These are phyloP conservation scores for Carex parvula DNA, from an alignment of 176 grass and related monocot species.

Conservation along the genomic window DNA sequence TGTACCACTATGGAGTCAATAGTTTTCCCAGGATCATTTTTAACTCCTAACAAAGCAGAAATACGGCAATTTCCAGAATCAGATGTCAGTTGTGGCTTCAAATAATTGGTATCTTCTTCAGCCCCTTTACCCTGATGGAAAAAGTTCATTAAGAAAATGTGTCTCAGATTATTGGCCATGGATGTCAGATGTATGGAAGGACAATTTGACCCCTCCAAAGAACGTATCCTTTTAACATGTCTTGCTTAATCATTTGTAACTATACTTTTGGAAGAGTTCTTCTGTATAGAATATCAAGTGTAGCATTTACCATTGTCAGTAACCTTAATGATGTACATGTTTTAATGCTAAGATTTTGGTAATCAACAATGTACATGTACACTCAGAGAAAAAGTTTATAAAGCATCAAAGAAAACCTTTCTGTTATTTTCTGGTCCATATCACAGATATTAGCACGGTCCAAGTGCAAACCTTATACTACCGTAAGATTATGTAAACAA, in stretches of 20 bases:
- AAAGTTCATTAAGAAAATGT: not conserved
- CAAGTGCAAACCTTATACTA: not conserved
- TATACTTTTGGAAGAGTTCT: not conserved
- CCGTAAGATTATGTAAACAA: not conserved
- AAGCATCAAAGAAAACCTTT: not conserved
- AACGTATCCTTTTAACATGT: not conserved
- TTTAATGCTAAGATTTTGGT: not conserved
- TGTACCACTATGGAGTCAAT: conserved; percentile 86
- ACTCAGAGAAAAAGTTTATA: not conserved
- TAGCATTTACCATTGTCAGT: not conserved
- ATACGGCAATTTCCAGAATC: conserved; percentile 82
- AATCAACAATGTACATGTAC: not conserved
- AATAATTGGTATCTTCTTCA: conserved; percentile 87
- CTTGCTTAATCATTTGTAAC: not conserved
- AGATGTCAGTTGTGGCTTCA: conserved; percentile 82
- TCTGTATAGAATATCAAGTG: not conserved
- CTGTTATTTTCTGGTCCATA: not conserved
- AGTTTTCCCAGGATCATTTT: conserved; percentile 94
- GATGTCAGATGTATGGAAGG: not conserved
- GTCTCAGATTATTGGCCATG: not conserved
- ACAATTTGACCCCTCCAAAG: not conserved
- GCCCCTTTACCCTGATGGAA: conserved; percentile 59
- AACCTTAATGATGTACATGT: not conserved
- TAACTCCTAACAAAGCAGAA: conserved; percentile 73
- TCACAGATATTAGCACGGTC: not conserved